phyloP scores from a whole-genome alignment of 345 rosid species.

The Eucalyptus cloeziana region DNA sequence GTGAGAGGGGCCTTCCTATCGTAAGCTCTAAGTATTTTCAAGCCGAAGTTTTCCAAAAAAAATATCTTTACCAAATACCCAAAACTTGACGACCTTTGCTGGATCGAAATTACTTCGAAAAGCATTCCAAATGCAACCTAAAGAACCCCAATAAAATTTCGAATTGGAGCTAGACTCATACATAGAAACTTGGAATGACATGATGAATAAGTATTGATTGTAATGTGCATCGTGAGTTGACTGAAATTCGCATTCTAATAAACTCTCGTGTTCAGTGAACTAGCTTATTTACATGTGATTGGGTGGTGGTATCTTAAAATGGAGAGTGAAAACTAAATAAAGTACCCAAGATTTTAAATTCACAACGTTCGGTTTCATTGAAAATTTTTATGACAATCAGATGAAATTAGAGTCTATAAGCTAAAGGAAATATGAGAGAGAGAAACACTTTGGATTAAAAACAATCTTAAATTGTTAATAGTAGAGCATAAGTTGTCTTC shows the following conservation, averaged over 20 bases:
- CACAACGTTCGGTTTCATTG: rapidly evolving
- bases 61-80: background rate
- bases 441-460: background rate
- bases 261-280: background rate
- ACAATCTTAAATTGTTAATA: background rate
- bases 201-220: background rate
- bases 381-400: background rate
- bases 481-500: background rate
- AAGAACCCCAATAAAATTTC: background rate
- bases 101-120: background rate
- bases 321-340: background rate
- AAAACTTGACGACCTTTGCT: background rate
- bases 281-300: background rate
- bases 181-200: background rate
- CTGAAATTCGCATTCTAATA: background rate
- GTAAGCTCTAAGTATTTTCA: background rate
- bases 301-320: background rate
- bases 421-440: background rate
- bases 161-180: background rate
- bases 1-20: background rate
- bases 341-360: background rate
- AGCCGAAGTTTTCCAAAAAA: background rate
- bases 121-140: background rate
- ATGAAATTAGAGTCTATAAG: no score
- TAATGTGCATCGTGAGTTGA: background rate